A percentile compares a stretch with the other conserved stretches of the same genome.
These are phyloP conservation scores for Microdochium nivale DNA, from an alignment of 2,329 filamentous ascomycete genomes.

Conservation along the genomic window DNA sequence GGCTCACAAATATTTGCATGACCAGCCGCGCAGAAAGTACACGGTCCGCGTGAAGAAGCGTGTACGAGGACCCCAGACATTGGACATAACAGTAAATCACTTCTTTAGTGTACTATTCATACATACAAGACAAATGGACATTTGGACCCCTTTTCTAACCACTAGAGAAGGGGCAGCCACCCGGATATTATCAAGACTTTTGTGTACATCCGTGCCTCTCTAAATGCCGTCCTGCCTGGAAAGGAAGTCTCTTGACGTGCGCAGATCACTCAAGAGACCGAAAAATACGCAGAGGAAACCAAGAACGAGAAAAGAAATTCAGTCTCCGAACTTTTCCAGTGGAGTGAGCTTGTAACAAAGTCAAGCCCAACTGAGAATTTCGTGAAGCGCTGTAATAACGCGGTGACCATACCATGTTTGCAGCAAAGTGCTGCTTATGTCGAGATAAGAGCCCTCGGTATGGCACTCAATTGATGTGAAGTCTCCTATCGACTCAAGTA, in stretches of 20 bases:
- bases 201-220: not conserved
- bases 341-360: not conserved
- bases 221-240: not conserved
- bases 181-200: not conserved
- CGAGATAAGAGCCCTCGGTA: too few relatives aligned
- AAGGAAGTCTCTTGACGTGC: not conserved
- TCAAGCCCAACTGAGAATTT: too few relatives aligned
- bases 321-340: not conserved
- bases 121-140: not conserved
- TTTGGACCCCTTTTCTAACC: not conserved
- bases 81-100: not conserved
- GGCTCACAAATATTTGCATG: too few relatives aligned
- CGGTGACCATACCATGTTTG: too few relatives aligned
- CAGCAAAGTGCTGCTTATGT: too few relatives aligned
- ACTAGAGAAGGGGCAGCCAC: not conserved
- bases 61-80: too few relatives aligned
- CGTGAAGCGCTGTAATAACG: too few relatives aligned
- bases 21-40: too few relatives aligned
- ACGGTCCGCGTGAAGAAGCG: too few relatives aligned
- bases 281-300: not conserved
- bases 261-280: not conserved
- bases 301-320: not conserved
- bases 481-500: too few relatives aligned
- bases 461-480: too few relatives aligned
- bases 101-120: not conserved